phyloP scores from a whole-genome alignment of 139 green algal species.

The Penium margaritaceum region DNA sequence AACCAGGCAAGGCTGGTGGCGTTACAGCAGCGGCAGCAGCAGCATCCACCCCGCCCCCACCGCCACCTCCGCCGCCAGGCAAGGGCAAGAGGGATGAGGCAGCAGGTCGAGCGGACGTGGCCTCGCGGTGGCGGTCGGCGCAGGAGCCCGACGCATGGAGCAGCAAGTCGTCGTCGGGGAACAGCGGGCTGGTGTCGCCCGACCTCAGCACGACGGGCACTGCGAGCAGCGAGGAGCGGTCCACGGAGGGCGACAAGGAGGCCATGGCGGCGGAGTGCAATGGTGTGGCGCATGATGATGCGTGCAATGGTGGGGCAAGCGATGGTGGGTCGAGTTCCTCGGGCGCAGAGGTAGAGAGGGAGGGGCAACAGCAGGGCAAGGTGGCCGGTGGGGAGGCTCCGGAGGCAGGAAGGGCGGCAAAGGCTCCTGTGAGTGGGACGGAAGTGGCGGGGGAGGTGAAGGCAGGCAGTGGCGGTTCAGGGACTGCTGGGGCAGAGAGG shows the following conservation, averaged over 20 bases:
- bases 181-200: not conserved
- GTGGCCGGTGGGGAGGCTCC: not conserved
- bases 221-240: not conserved
- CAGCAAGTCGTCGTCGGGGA: not conserved
- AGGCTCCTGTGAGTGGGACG: not conserved
- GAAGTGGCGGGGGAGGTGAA: not conserved
- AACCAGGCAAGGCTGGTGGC: not conserved
- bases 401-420: not conserved
- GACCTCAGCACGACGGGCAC: not conserved
- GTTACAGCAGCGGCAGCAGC: not conserved
- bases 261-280: slow-evolving; percentile 1
- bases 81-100: not conserved
- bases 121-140: not conserved
- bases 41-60: not conserved
- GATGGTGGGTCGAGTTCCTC: not conserved
- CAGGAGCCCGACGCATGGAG: not conserved
- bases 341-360: not conserved
- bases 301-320: not conserved
- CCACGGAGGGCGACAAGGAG: not conserved
- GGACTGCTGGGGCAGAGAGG: not conserved
- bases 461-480: not conserved
- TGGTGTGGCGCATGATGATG: not conserved
- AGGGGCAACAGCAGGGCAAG: not conserved
- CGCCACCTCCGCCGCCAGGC: not conserved
- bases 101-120: not conserved